Percentiles rank a stretch among this genome's conserved stretches.
Evolutionary conservation across 2,329 filamentous ascomycete genomes (phyloP).

Genomic region (Neurospora sp.): DNA sequence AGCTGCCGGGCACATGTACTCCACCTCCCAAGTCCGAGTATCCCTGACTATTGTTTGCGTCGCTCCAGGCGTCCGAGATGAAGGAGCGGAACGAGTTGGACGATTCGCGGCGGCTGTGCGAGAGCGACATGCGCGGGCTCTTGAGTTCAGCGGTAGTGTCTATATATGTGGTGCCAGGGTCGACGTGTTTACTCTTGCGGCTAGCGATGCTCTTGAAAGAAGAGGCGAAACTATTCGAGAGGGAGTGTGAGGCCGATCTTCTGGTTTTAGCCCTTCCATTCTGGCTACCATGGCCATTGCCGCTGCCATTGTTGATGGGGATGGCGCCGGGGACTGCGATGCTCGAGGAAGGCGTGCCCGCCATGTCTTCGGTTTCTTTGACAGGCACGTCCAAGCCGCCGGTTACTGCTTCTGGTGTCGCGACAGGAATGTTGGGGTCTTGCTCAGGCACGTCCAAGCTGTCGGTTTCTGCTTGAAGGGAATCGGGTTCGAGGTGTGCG

Average conservation of each 20-base stretch:
- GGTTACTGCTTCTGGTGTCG: background rate
- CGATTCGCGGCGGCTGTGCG: constrained; percentile 34
- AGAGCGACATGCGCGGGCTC: constrained; percentile 30
- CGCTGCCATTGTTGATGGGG: background rate
- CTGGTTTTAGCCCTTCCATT: background rate
- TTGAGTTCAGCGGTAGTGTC: constrained; percentile 43
- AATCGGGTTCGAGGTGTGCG: background rate
- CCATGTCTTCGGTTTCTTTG: background rate
- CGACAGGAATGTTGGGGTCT: background rate
- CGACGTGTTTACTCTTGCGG: constrained; percentile 48
- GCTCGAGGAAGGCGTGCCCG: background rate
- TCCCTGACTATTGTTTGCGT: constrained; percentile 19
- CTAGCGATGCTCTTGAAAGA: constrained; percentile 25
- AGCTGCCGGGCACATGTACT: background rate
- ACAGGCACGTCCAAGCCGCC: background rate
- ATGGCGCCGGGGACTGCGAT: background rate
- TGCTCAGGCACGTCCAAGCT: background rate
- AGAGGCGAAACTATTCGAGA: constrained; percentile 34
- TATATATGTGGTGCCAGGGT: constrained; percentile 41
- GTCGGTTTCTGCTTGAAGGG: background rate
- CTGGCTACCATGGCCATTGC: background rate
- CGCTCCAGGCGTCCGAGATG: constrained; percentile 27
- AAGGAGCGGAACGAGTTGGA: constrained; percentile 17
- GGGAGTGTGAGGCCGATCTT: background rate
- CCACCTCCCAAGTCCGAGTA: background rate